phyloP scores from a whole-genome alignment of 768 basidiomycete genomes.

The Suillus bovinus region DNA sequence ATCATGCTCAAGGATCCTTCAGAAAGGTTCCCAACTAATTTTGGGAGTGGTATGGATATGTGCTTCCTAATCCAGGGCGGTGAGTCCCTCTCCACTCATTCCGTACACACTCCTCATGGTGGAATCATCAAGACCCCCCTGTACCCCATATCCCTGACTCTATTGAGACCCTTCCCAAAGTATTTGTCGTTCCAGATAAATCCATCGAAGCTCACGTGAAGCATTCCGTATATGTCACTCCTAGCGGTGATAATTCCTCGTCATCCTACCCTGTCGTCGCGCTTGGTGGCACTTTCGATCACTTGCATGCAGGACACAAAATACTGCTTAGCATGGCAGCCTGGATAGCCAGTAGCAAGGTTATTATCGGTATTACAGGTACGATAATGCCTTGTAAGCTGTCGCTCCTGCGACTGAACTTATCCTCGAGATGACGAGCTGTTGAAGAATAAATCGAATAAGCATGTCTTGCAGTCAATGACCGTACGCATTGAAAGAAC shows the following conservation, averaged over 20 bases:
- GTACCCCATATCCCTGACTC: slow-evolving; percentile 41
- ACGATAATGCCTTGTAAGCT: slow-evolving; percentile 21
- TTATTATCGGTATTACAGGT: slow-evolving; percentile 93
- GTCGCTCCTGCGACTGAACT: slow-evolving; percentile 14
- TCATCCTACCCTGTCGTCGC: slow-evolving; percentile 66
- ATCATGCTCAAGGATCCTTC: slow-evolving; percentile 68
- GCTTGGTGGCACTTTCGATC: slow-evolving; percentile 96
- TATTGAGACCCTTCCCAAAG: slow-evolving; percentile 38
- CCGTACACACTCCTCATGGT: slow-evolving; percentile 13
- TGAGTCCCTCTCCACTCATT: slow-evolving; percentile 27
- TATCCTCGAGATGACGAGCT: slow-evolving; percentile 60
- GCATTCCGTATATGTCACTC: neutral
- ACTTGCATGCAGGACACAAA: slow-evolving; percentile 96
- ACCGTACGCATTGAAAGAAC: slow-evolving; percentile 54
- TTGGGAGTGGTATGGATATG: slow-evolving; percentile 40
- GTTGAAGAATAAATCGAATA: slow-evolving; percentile 69
- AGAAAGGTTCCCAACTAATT: slow-evolving; percentile 38
- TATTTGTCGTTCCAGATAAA: slow-evolving; percentile 19
- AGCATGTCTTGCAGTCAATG: slow-evolving; percentile 65
- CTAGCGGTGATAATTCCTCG: slow-evolving; percentile 2
- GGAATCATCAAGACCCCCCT: slow-evolving; percentile 32
- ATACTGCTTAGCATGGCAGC: slow-evolving; percentile 92
- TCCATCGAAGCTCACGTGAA: slow-evolving; percentile 9
- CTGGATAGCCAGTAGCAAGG: slow-evolving; percentile 73
- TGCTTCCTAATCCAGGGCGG: slow-evolving; percentile 47